phyloP scores from a whole-genome alignment of 208 protist genomes.

The Crithidia brevicula region DNA sequence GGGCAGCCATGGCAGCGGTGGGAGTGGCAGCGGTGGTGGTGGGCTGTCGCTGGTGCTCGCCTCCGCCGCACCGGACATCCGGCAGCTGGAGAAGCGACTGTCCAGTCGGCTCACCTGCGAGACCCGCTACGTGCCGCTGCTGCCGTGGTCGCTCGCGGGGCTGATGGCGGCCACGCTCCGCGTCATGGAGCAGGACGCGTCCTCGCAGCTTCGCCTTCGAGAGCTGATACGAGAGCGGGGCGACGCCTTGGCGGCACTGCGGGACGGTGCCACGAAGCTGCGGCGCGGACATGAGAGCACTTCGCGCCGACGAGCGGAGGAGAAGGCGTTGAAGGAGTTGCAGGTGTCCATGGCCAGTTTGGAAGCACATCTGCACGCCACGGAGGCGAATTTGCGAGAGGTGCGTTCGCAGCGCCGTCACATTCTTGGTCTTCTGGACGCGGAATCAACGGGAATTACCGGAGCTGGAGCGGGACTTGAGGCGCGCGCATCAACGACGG shows the following conservation, averaged over 20 bases:
- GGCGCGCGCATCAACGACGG: too few relatives aligned
- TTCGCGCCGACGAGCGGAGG: neutral
- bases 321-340: constrained; percentile 11
- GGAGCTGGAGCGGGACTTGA: too few relatives aligned
- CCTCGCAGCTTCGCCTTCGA: constrained; percentile 17
- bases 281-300: neutral
- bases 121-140: constrained; percentile 74
- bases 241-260: constrained; percentile 12
- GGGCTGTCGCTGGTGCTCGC: constrained; percentile 76
- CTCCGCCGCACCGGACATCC: constrained; percentile 69
- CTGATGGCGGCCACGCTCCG: constrained; percentile 59
- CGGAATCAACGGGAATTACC: too few relatives aligned
- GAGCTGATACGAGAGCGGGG: constrained; percentile 8
- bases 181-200: constrained; percentile 34
- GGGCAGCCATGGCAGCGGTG: constrained; percentile 22
- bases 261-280: constrained; percentile 8
- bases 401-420: constrained; percentile 27
- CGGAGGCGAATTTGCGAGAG: constrained; percentile 19
- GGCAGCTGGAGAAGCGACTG: constrained; percentile 82
- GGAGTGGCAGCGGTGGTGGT: constrained; percentile 27
- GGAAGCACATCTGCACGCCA: constrained; percentile 25
- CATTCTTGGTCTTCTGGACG: constrained; percentile 14
- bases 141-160: constrained; percentile 61
- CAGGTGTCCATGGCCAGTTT: constrained; percentile 16
- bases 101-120: constrained; percentile 85